A percentile compares a stretch with the other conserved stretches of the same genome.
Conservation (phyloP, 2,329 filamentous ascomycete genomes). For the Penicillium nordicum region DNA sequence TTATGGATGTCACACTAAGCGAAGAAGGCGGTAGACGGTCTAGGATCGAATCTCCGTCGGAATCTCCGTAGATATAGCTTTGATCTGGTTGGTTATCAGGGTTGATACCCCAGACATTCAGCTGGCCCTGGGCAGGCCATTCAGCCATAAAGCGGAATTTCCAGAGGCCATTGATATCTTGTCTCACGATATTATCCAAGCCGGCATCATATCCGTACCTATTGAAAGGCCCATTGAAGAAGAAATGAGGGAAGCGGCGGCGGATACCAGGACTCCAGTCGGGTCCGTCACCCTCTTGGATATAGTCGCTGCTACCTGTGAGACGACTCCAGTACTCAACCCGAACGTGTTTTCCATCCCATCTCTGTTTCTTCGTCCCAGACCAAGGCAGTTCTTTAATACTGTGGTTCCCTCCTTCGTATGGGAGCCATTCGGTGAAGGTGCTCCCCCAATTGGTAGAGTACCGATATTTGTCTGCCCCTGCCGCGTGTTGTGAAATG, state of each 20-base stretch:
- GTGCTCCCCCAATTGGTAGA: conserved; percentile 59
- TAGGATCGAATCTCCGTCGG: conserved; percentile 58
- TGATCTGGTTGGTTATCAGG: conserved; percentile 60
- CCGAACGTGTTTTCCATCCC: conserved; percentile 60
- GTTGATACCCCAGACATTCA: conserved; percentile 67
- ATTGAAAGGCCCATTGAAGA: conserved; percentile 61
- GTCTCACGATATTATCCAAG: conserved; percentile 51
- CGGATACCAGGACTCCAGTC: conserved; percentile 32
- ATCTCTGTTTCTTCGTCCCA: conserved; percentile 57
- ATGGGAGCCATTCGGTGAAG: conserved; percentile 59
- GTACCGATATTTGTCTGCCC: conserved; percentile 62
- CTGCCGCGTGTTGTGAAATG: conserved; percentile 58
- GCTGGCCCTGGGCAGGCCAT: conserved; percentile 60
- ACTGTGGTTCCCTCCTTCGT: conserved; percentile 51
- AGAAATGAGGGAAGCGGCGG: conserved; percentile 60
- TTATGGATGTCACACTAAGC: conserved; percentile 54
- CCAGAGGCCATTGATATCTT: conserved; percentile 54
- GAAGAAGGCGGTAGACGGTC: conserved; percentile 61
- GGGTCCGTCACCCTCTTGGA: conserved; percentile 57
- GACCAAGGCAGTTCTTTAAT: conserved; percentile 53
- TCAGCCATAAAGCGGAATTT: conserved; percentile 60
- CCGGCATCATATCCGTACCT: conserved; percentile 63
- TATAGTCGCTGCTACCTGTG: conserved; percentile 57
- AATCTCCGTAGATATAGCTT: conserved; percentile 58
- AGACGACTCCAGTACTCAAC: conserved; percentile 62